Conservation (phyloP, 1,139 yeast species). For the Hanseniaspora sp. region DNA sequence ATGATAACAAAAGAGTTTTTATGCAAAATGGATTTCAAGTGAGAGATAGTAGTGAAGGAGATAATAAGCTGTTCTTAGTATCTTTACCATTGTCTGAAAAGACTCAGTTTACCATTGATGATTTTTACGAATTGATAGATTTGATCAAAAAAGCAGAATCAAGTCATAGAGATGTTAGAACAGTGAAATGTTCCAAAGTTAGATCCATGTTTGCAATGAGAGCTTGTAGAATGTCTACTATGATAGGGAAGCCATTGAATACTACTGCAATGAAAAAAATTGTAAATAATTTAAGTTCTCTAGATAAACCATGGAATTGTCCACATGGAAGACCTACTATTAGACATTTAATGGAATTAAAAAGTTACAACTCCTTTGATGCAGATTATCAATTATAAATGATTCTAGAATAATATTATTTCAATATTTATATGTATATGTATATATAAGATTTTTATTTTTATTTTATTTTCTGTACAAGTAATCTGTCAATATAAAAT, state of each 20-base stretch:
- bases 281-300: conserved; percentile 52
- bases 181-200: conserved; percentile 61
- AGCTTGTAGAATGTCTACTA: conserved; percentile 86
- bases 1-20: conserved; percentile 48
- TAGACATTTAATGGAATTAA: conserved; percentile 67
- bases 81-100: conserved; percentile 68
- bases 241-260: conserved; percentile 73
- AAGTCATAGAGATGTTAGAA: conserved; percentile 28
- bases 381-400: conserved; percentile 31
- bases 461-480: neutral
- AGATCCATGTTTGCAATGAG: conserved; percentile 82
- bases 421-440: neutral
- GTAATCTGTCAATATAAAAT: neutral
- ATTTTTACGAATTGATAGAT: conserved; percentile 66
- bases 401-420: neutral
- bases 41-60: conserved; percentile 37
- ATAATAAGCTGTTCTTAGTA: conserved; percentile 44
- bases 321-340: conserved; percentile 98
- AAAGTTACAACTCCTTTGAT: conserved; percentile 37
- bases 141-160: conserved; percentile 40
- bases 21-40: conserved; percentile 67
- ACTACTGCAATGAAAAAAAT: conserved; percentile 51
- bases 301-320: conserved; percentile 96
- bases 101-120: conserved; percentile 53
- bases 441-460: neutral